Base-by-base conservation (phyloP, 306 rosid species). In the Lathyrus aphaca region DNA sequence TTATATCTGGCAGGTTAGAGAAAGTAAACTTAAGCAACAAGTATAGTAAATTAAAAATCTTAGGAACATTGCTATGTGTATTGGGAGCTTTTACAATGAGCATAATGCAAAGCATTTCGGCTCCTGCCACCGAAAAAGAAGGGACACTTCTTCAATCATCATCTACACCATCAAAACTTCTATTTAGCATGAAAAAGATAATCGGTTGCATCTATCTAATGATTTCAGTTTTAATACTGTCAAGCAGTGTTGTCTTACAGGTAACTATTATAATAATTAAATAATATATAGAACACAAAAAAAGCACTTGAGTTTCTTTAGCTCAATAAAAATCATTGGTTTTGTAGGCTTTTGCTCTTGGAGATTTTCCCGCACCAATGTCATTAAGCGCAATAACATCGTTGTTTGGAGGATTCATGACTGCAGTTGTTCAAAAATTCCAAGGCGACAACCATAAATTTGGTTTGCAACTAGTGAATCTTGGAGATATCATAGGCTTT, bases 311-410 rank as follows among this genome's bases (percentile, higher is more conserved):
- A 27, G 19, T 72, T 67, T 64, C 4, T 27, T 7, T 11, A 7
- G 43, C 60, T 29, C 4, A 32, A 23, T 10, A 37, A 19, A 32
- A 42, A 14, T 13, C 65, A 21, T 53, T 59, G 68, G 7, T 14
- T 49, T 23, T 53, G 46, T 73, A 89, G 97, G 96, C 97, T 64
- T 77, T 82, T 54, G 79, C 86, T 11, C 81, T 93, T 48, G 76
- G 80, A 32, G 86, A 82, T 49, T 88, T 93, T 81, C 96, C 98
- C 6, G 97, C 96, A 48, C 98, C 98, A 0, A 72, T 93, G 79
- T 82, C 97, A 4, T 60, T 88, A 70, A 68, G 90, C 35, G 91
- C 90, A 11, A 49, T 83, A 54, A 90, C 93, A 18, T 88, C 98
- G 21, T 76, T 93, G 60, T 43, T 88, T 16, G 96, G 90, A 10